Evolutionary conservation across 306 rosid species (phyloP), one percentile per base, ranked within the genome.

Genomic region (Trifolium subterraneum): DNA sequence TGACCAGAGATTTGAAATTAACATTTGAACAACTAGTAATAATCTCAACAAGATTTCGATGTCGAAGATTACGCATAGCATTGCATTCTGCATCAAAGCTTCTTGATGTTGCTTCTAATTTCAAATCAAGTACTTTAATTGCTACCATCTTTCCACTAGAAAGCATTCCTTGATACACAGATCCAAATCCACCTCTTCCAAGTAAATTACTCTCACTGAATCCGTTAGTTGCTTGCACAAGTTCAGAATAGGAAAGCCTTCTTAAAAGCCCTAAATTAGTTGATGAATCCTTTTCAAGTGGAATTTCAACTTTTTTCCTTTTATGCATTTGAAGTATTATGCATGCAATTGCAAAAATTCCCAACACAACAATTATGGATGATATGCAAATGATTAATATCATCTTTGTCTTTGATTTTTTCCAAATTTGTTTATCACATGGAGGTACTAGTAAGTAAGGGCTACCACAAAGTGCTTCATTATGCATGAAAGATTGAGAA

Each of bases 401-500:
- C 48, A 4, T 6, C 45, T 31, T 39, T 36, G 9, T 10, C 10
- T 0, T 47, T 25, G 52, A 22, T n/a, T 39, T 73, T 61, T 33
- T n/a, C 45, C 42, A 47, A 38, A 12, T 42, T 22, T 44, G 22
- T 62, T 68, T 55, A 10, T 14, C 60, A n/a, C 87, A 80, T 64
- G 83, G 69, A 8, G 71, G 78, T 45, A 84, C 72, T 27, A 48
- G 25, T 44, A 84, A 69, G 23, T 10, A 10, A 7, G 82, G 22
- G 29, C 39, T 74, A 14, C 85, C 85, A 68, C 80, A 84, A 15
- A 84, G 75, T 36, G 70, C 87, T 58, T 64, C 29, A 13, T 84
- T 84, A 44, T 31, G 47, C 54, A 77, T 63, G 58, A 84, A 84
- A 15, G 83, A 73, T 18, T 65, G 51, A 60, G 68, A 71, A n/a